These are phyloP conservation scores for Naganishia vishniacii DNA, from an alignment of 768 basidiomycete species.

Conservation along the genomic window DNA sequence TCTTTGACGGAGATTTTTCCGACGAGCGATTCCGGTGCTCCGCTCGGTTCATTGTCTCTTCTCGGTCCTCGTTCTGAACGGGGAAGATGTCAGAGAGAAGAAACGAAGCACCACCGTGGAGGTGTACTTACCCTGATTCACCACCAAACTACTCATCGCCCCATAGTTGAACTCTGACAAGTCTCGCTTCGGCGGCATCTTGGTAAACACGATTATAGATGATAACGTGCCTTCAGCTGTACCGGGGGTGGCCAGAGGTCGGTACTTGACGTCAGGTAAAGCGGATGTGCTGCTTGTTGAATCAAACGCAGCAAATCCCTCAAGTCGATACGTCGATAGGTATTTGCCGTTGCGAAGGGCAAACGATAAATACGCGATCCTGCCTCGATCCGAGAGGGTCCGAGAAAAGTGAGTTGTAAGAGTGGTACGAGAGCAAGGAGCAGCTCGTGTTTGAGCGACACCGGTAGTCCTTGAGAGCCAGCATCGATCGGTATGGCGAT, in stretches of 20 bases:
- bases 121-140: conserved; percentile 62
- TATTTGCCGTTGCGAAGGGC: too few relatives aligned
- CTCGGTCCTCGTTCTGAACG: conserved; percentile 50
- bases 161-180: conserved; percentile 91
- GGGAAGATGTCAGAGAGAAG: background rate
- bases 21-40: conserved; percentile 84
- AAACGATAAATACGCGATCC: too few relatives aligned
- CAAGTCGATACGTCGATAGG: too few relatives aligned
- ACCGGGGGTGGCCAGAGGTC: conserved; percentile 14
- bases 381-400: too few relatives aligned
- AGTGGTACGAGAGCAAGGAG: too few relatives aligned
- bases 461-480: too few relatives aligned
- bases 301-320: too few relatives aligned
- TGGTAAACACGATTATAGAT: conserved; percentile 7
- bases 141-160: conserved; percentile 85
- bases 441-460: too few relatives aligned
- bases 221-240: background rate
- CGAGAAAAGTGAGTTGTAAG: too few relatives aligned
- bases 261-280: background rate
- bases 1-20: conserved; percentile 82
- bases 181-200: conserved; percentile 60
- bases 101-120: too few relatives aligned
- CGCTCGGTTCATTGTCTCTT: conserved; percentile 92
- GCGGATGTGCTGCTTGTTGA: too few relatives aligned
- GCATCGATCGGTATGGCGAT: too few relatives aligned